A percentile compares a stretch with the other conserved stretches of the same genome.
These are phyloP conservation scores for Penicillium angulare DNA, from an alignment of 495 filamentous ascomycete genomes.

Conservation along the genomic window DNA sequence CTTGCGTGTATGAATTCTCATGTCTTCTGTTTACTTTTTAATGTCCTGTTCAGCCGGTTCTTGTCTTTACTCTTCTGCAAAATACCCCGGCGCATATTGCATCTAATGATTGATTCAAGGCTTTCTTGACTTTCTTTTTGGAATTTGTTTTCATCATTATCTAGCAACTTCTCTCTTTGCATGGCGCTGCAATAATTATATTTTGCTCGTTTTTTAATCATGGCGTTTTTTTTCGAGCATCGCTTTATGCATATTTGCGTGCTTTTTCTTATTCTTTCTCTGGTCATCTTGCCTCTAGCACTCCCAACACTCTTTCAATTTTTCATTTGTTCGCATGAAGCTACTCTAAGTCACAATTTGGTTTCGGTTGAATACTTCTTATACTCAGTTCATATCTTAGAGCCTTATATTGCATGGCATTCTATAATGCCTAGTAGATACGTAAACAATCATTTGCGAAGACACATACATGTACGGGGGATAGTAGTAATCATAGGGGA, in stretches of 20 bases:
- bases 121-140: background rate
- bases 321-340: background rate
- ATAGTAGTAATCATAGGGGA: too few species aligned
- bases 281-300: background rate
- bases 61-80: constrained; percentile 16
- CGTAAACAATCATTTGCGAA: too few species aligned
- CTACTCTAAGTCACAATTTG: background rate
- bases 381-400: too few species aligned
- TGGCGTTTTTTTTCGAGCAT: background rate
- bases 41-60: constrained; percentile 16
- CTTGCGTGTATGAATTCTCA: constrained; percentile 12
- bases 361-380: background rate
- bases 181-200: background rate
- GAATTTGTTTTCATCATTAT: background rate
- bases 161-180: background rate
- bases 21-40: constrained; percentile 9
- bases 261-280: background rate
- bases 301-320: background rate
- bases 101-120: constrained; percentile 13
- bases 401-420: too few species aligned
- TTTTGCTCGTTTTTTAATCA: background rate
- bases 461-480: too few species aligned
- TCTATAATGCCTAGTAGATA: too few species aligned
- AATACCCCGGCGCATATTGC: constrained; percentile 28
- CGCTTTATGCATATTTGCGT: background rate